phyloP scores from a whole-genome alignment of 768 basidiomycete genomes.

The Suillus luteus region DNA sequence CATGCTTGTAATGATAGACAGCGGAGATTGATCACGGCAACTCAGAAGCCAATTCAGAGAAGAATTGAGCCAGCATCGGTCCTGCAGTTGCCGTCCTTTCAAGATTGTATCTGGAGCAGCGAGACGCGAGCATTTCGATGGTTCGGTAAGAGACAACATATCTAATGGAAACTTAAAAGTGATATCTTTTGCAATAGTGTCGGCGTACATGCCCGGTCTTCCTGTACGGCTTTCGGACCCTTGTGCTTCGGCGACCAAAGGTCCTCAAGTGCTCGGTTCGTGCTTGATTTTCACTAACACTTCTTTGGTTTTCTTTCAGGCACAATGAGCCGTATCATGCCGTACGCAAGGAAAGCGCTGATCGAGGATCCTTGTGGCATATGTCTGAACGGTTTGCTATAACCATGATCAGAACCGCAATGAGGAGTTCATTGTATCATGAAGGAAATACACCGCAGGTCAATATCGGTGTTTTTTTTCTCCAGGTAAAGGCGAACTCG shows the following conservation, averaged over 20 bases:
- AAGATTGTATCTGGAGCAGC: neutral
- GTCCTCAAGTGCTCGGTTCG: neutral
- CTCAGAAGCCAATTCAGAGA: neutral
- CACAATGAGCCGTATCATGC: neutral
- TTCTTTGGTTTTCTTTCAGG: neutral
- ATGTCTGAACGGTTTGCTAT: neutral
- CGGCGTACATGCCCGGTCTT: constrained; percentile 1
- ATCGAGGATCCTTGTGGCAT: neutral
- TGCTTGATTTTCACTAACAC: neutral
- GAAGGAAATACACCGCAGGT: neutral
- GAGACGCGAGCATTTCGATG: neutral
- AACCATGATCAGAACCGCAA: neutral
- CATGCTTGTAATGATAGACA: neutral
- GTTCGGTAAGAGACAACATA: neutral
- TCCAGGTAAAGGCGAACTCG: neutral
- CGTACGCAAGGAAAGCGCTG: neutral
- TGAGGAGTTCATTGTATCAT: neutral
- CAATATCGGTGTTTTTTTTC: neutral
- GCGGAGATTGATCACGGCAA: neutral
- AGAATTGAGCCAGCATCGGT: neutral
- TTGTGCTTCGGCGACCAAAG: constrained; percentile 3
- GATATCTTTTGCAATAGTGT: constrained; percentile 1
- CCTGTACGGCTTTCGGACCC: constrained; percentile 7
- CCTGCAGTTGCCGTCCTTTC: neutral
- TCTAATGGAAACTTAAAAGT: neutral